These are phyloP conservation scores for Lippia alba DNA, from an alignment of 305 asterid genomes.

Conservation along the genomic window DNA sequence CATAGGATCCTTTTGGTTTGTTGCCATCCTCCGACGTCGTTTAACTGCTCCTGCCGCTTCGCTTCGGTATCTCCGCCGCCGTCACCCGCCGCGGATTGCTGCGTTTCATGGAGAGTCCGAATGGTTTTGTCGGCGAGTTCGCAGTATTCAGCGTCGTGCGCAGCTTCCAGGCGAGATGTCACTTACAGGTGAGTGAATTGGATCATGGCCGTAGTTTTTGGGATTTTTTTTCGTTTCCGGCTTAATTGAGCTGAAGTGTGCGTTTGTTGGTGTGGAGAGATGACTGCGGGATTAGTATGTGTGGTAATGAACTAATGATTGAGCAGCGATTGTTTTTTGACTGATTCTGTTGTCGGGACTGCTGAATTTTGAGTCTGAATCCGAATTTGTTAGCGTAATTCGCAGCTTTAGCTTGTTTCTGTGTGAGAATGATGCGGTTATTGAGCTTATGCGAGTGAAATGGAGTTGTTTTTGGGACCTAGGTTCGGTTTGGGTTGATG, in stretches of 20 bases:
- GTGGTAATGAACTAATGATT: background rate
- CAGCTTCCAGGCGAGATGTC: slow-evolving; percentile 62
- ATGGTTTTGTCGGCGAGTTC: slow-evolving; percentile 31
- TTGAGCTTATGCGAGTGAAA: background rate
- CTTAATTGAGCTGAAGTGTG: background rate
- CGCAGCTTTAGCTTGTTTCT: slow-evolving; percentile 7
- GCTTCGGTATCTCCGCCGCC: slow-evolving; percentile 29
- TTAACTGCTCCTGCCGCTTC: slow-evolving; percentile 23
- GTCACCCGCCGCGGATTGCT: background rate
- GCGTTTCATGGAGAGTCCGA: slow-evolving; percentile 52
- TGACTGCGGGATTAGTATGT: background rate
- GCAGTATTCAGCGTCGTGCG: slow-evolving; percentile 47
- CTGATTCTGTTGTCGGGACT: slow-evolving; percentile 25
- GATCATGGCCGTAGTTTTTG: slow-evolving; percentile 20
- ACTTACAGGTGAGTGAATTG: slow-evolving; percentile 57
- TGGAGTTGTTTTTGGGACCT: background rate
- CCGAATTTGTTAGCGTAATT: slow-evolving; percentile 5
- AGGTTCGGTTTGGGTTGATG: background rate
- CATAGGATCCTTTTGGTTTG: slow-evolving; percentile 27
- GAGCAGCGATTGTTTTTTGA: background rate
- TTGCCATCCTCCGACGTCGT: slow-evolving; percentile 30
- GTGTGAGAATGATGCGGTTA: slow-evolving; percentile 7
- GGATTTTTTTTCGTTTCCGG: background rate
- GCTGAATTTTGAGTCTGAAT: background rate
- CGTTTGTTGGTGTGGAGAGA: background rate